phyloP scores from a whole-genome alignment of 805 yeast species.

The Allodekkera sacchari region DNA sequence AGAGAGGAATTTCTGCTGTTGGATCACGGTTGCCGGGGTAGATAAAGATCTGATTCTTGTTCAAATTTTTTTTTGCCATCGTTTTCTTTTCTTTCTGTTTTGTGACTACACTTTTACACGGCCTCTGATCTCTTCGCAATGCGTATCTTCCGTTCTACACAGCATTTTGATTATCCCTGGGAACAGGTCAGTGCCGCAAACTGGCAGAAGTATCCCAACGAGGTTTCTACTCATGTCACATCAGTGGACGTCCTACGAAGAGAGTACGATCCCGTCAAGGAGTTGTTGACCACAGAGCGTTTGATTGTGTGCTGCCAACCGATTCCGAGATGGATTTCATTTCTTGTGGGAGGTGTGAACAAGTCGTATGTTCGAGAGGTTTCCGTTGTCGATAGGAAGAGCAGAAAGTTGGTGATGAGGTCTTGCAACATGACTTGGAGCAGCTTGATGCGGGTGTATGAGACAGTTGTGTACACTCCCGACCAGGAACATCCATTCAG shows the following conservation, averaged over 20 bases:
- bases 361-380: slow-evolving; percentile 82
- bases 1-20: too few relatives aligned
- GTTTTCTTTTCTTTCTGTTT: too few relatives aligned
- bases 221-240: slow-evolving; percentile 81
- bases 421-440: slow-evolving; percentile 83
- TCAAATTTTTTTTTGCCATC: too few relatives aligned
- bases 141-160: slow-evolving; percentile 71
- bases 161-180: slow-evolving; percentile 79
- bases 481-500: slow-evolving; percentile 41
- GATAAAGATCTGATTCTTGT: too few relatives aligned
- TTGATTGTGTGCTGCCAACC: slow-evolving; percentile 82
- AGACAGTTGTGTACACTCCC: slow-evolving; percentile 77
- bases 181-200: slow-evolving; percentile 92
- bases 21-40: too few relatives aligned
- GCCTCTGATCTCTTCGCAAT: slow-evolving; percentile 34
- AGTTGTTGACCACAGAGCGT: slow-evolving; percentile 69
- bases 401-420: slow-evolving; percentile 63
- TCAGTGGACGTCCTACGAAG: slow-evolving; percentile 85
- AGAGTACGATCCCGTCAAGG: slow-evolving; percentile 46
- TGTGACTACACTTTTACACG: too few relatives aligned
- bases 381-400: slow-evolving; percentile 66
- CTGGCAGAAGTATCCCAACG: slow-evolving; percentile 97
- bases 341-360: slow-evolving; percentile 63
- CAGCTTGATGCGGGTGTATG: slow-evolving; percentile 69
- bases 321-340: slow-evolving; percentile 74